A percentile compares a stretch with the other conserved stretches of the same genome.
phyloP scores from a whole-genome alignment of 2,329 filamentous ascomycete species.

The Epicoccum nigrum region DNA sequence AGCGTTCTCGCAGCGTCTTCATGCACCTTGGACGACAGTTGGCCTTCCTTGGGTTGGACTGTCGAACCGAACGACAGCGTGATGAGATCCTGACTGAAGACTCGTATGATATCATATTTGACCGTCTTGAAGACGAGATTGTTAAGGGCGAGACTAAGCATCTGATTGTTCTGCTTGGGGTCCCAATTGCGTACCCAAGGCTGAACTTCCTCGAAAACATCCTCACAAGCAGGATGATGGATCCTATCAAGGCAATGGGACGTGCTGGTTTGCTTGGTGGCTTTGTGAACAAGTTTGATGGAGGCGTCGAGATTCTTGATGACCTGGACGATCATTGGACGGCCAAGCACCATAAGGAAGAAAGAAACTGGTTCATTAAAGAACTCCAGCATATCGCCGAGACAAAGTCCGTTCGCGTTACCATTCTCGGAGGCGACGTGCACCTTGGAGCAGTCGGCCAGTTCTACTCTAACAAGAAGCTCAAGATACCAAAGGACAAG shows the following conservation, averaged over 20 bases:
- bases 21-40: conserved; percentile 80
- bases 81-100: conserved; percentile 80
- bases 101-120: conserved; percentile 86
- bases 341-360: conserved; percentile 89
- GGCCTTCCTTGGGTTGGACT: conserved; percentile 85
- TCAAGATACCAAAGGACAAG: conserved; percentile 75
- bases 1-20: conserved; percentile 84
- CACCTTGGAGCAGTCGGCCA: conserved; percentile 91
- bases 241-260: conserved; percentile 86
- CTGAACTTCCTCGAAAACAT: conserved; percentile 68
- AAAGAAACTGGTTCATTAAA: conserved; percentile 84
- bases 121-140: conserved; percentile 81
- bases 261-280: conserved; percentile 79
- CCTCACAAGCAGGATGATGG: conserved; percentile 83
- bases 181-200: conserved; percentile 60
- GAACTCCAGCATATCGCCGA: conserved; percentile 92
- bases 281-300: conserved; percentile 87
- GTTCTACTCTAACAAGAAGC: conserved; percentile 89
- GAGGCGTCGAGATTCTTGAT: conserved; percentile 88
- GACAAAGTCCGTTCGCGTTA: conserved; percentile 89
- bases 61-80: conserved; percentile 85
- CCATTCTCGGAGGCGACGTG: conserved; percentile 91
- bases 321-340: conserved; percentile 98
- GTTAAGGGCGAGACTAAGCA: conserved; percentile 86
- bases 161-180: conserved; percentile 82